phyloP scores from a whole-genome alignment of 768 basidiomycete species.

The Symmetrospora coprosmae region DNA sequence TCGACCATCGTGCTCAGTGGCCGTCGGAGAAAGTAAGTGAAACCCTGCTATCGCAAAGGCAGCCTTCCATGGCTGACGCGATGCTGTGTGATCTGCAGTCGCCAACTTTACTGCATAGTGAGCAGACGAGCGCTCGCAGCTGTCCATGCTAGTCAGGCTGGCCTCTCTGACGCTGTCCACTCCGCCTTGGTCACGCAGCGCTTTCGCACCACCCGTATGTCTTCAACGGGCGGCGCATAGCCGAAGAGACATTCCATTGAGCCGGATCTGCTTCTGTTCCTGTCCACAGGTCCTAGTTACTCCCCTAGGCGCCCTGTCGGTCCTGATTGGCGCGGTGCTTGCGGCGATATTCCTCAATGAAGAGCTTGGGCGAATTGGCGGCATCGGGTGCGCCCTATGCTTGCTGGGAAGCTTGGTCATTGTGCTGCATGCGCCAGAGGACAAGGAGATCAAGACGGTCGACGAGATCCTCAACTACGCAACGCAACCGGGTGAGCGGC shows the following conservation, averaged over 20 bases:
- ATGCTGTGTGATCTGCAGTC: too few species aligned
- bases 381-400: constrained; percentile 69
- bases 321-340: constrained; percentile 85
- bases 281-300: constrained; percentile 59
- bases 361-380: constrained; percentile 82
- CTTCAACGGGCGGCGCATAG: too few species aligned
- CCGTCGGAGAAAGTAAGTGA: constrained; percentile 69
- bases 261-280: too few species aligned
- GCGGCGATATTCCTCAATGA: constrained; percentile 87
- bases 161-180: too few species aligned
- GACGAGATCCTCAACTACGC: constrained; percentile 86
- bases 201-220: constrained; percentile 78
- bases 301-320: constrained; percentile 88
- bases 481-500: constrained; percentile 64
- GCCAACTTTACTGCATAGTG: constrained; percentile 72
- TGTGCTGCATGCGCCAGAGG: constrained; percentile 88
- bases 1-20: constrained; percentile 55
- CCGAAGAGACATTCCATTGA: too few species aligned
- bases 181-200: too few species aligned
- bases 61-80: too few species aligned
- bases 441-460: constrained; percentile 80
- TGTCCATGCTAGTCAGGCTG: too few species aligned
- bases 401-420: constrained; percentile 82
- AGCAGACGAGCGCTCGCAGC: too few species aligned
- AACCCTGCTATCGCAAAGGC: too few species aligned